Evolutionary conservation across 495 filamentous ascomycete genomes (phyloP).

Genomic region (Daldinia decipiens): DNA sequence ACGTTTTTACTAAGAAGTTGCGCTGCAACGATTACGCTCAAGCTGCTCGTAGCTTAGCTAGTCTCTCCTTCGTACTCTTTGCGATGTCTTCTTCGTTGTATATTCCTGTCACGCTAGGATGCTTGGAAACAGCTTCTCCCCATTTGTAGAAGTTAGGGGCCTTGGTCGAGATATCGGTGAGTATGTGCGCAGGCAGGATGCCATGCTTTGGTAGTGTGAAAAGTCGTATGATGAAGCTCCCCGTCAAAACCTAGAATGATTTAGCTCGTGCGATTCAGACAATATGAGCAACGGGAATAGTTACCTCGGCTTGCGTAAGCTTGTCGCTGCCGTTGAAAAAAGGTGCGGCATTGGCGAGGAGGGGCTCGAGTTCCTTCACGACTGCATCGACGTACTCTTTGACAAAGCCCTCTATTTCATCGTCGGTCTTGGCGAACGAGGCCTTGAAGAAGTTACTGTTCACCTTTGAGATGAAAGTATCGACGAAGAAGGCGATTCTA

Average conservation of each 20-base stretch:
- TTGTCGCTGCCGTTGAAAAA: slow-evolving; percentile 85
- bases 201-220: slow-evolving; percentile 61
- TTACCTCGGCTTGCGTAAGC: slow-evolving; percentile 81
- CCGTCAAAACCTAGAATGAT: slow-evolving; percentile 65
- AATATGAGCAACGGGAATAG: slow-evolving; percentile 18
- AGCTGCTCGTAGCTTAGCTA: slow-evolving; percentile 46
- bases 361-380: slow-evolving; percentile 79
- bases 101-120: slow-evolving; percentile 75
- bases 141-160: slow-evolving; percentile 75
- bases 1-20: background rate
- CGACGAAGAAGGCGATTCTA: slow-evolving; percentile 77
- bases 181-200: slow-evolving; percentile 62
- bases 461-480: slow-evolving; percentile 75
- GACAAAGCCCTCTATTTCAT: slow-evolving; percentile 51
- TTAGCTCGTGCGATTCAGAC: slow-evolving; percentile 6
- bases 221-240: slow-evolving; percentile 72
- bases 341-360: slow-evolving; percentile 71
- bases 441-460: slow-evolving; percentile 54
- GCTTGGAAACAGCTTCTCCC: slow-evolving; percentile 67
- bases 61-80: slow-evolving; percentile 46
- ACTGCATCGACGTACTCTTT: slow-evolving; percentile 63
- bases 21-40: background rate
- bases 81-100: slow-evolving; percentile 61
- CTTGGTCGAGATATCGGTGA: slow-evolving; percentile 58
- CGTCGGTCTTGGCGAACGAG: slow-evolving; percentile 54